phyloP scores from a whole-genome alignment of 2,329 filamentous ascomycete genomes.

The Pseudogymnoascus verrucosus region DNA sequence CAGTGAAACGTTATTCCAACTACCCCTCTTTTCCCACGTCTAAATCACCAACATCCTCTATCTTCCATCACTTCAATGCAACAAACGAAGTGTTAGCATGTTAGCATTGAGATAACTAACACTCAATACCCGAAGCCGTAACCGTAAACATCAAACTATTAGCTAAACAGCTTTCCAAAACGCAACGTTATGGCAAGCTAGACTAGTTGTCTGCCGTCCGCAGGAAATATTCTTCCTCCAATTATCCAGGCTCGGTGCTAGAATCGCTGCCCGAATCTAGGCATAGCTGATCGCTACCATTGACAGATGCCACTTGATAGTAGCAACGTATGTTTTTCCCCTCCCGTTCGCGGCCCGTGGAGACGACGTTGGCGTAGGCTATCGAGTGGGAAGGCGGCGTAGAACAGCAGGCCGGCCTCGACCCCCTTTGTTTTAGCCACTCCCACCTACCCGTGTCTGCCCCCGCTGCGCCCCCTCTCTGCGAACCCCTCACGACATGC shows the following conservation, averaged over 20 bases:
- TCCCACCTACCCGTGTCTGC: too few relatives aligned
- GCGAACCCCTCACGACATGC: too few relatives aligned
- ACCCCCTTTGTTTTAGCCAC: too few relatives aligned
- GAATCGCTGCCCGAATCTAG: neutral
- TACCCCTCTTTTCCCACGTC: too few relatives aligned
- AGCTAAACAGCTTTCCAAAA: neutral
- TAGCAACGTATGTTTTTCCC: neutral
- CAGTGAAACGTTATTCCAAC: too few relatives aligned
- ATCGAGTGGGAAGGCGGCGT: neutral
- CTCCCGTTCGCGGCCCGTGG: neutral
- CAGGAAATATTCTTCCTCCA: neutral
- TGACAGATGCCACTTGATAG: neutral
- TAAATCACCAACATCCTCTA: too few relatives aligned
- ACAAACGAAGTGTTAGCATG: neutral
- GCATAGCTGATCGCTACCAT: neutral
- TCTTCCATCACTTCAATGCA: too few relatives aligned
- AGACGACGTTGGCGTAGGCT: neutral
- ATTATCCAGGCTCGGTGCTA: neutral
- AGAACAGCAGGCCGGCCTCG: neutral
- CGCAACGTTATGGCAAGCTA: neutral
- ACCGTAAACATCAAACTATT: neutral
- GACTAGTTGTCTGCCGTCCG: neutral
- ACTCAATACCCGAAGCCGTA: neutral
- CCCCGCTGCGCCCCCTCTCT: too few relatives aligned
- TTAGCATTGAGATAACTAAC: neutral